A percentile compares a stretch with the other conserved stretches of the same genome.
These are phyloP conservation scores for Didymella sp. DNA, from an alignment of 2,329 filamentous ascomycete species.

Conservation along the genomic window DNA sequence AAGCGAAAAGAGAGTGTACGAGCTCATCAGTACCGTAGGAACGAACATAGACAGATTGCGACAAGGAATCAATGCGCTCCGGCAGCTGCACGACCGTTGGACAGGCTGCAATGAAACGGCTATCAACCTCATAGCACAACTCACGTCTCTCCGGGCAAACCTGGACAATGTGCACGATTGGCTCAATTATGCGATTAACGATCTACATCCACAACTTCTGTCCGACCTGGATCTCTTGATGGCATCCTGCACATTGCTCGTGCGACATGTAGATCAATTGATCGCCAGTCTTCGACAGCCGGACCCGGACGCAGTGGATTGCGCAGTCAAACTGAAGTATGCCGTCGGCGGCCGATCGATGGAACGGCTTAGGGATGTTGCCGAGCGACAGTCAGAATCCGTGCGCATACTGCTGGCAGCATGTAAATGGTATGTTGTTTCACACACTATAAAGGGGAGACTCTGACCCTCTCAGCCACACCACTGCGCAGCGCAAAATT, in stretches of 20 bases:
- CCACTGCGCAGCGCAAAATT: constrained; percentile 47
- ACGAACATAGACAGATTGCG: constrained; percentile 43
- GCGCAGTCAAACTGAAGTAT: constrained; percentile 44
- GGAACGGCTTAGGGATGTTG: constrained; percentile 41
- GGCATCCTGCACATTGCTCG: constrained; percentile 40
- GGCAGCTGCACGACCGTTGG: constrained; percentile 47
- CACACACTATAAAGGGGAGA: not conserved
- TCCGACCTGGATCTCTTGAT: constrained; percentile 45
- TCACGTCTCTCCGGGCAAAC: constrained; percentile 45
- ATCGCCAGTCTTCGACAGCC: constrained; percentile 38
- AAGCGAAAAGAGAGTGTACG: constrained; percentile 41
- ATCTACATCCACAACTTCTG: constrained; percentile 47
- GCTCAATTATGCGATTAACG: constrained; percentile 43
- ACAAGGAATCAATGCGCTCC: constrained; percentile 41
- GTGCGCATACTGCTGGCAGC: constrained; percentile 42
- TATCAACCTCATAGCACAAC: constrained; percentile 48
- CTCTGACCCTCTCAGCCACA: constrained; percentile 40
- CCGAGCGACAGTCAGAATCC: constrained; percentile 45
- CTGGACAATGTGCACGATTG: constrained; percentile 46
- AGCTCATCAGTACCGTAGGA: constrained; percentile 38
- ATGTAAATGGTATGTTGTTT: constrained; percentile 37
- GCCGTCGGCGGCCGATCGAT: constrained; percentile 41
- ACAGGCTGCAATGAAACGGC: constrained; percentile 39
- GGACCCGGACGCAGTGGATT: constrained; percentile 42
- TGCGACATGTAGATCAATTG: constrained; percentile 39